Conservation (phyloP, 257 asterid species). For the Solanum appendiculatum region DNA sequence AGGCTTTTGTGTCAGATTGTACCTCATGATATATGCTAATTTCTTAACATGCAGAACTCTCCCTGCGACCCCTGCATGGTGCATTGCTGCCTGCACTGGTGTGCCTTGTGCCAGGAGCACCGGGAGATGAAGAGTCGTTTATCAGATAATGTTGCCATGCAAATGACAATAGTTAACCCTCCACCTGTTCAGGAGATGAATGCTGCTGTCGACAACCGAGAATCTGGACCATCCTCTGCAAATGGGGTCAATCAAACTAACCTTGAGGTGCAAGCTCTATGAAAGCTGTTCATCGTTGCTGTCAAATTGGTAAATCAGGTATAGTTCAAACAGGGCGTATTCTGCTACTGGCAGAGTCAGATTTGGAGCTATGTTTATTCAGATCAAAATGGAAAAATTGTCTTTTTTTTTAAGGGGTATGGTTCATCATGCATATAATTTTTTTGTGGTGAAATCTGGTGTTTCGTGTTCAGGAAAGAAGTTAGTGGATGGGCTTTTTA, state of each 20-base stretch:
- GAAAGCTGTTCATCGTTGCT: neutral
- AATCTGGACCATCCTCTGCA: slow-evolving; percentile 34
- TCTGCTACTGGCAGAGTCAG: neutral
- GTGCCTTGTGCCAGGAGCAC: slow-evolving; percentile 98
- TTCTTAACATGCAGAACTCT: slow-evolving; percentile 50
- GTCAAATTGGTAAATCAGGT: neutral
- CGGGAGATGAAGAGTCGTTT: slow-evolving; percentile 87
- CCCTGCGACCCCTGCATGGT: slow-evolving; percentile 97
- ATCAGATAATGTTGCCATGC: slow-evolving; percentile 47
- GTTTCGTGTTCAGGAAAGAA: neutral
- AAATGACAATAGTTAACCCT: slow-evolving; percentile 83
- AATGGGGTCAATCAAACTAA: slow-evolving; percentile 39
- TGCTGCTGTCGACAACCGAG: slow-evolving; percentile 15
- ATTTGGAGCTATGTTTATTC: neutral
- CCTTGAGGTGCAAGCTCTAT: slow-evolving; percentile 76
- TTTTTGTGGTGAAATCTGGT: neutral
- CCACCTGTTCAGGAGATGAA: slow-evolving; percentile 81
- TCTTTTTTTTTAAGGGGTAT: neutral
- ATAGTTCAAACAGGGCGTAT: neutral
- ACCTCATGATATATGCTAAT: neutral
- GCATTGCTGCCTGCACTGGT: slow-evolving; percentile 95
- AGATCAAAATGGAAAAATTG: neutral
- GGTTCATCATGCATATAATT: neutral
- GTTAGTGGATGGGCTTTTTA: neutral
- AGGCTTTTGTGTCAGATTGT: neutral